Base-by-base conservation (phyloP, 169 alveolate genomes). In the Cryptosporidium tyzzeri region DNA sequence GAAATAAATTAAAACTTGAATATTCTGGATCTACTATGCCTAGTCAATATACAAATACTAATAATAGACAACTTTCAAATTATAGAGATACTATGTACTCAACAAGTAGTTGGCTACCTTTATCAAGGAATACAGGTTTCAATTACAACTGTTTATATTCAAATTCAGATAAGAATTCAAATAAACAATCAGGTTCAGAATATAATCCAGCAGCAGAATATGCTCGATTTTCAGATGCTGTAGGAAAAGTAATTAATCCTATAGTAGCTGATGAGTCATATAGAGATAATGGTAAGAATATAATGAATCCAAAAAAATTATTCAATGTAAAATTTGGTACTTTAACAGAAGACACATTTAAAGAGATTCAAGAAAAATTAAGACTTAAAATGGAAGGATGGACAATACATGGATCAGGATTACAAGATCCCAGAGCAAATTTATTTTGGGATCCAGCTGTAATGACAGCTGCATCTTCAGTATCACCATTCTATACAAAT, bases 401-500 rank as follows among this genome's bases (percentile, higher is more conserved):
- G 86, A 74, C 86, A 6, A 59, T 74, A 3, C 86, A 74, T 35
- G 86, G 86, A 2, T 74, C 86, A 23, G 86, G 86, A 21, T 29
- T 74, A 16, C 86, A 74, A 44, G 86, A 74, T 23, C 86, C 86
- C 29, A 74, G 86, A 74, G 86, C 86, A 12, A 12, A 74, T 26
- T 26, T 74, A 58, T 74, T 74, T 45, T 74, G 86, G 86, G 86
- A 74, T 26, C 86, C 86, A 35, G 86, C 86, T 3, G 86, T 74
- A 3, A 74, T 74, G 86, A 37, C 86, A 2, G 86, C 86, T 18
- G 86, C 86, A 26, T 74, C 86, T 10, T 37, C 71, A 31, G 53
- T 68, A 21, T 53, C 73, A 0, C 70, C 68, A 18, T 71, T 71
- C 37, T 71, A 71, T 16, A 71, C 85, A 45, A 71, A 71, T 16